Percentiles rank a stretch among this genome's conserved stretches.
These are phyloP conservation scores for Mycena pura DNA, from an alignment of 768 basidiomycete genomes.

Conservation along the genomic window DNA sequence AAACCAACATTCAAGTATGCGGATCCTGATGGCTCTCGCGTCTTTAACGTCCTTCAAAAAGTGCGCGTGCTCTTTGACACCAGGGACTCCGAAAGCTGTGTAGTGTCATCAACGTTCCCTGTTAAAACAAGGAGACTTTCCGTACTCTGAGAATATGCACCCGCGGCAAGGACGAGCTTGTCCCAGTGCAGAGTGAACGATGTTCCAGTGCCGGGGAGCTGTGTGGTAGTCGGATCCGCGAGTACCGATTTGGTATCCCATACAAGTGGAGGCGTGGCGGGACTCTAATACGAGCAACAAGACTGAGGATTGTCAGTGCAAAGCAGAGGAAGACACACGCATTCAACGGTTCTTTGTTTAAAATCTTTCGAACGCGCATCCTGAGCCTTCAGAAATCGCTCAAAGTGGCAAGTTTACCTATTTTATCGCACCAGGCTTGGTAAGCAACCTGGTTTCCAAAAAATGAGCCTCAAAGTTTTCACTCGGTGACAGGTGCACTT, in stretches of 20 bases:
- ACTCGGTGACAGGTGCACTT: conserved; percentile 24
- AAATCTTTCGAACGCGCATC: conserved; percentile 64
- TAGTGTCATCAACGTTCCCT: conserved; percentile 9
- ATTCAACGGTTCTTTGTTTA: conserved; percentile 60
- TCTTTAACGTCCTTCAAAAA: conserved; percentile 85
- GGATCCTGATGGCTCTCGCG: conserved; percentile 71
- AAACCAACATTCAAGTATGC: conserved; percentile 71
- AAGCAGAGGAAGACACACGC: conserved; percentile 49
- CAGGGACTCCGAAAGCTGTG: conserved; percentile 72
- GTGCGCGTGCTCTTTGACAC: conserved; percentile 81
- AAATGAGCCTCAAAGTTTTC: not conserved
- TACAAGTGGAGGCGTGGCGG: conserved; percentile 58
- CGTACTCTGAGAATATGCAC: conserved; percentile 85
- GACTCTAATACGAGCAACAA: conserved; percentile 58
- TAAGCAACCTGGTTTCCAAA: conserved; percentile 59
- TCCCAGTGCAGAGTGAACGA: conserved; percentile 74
- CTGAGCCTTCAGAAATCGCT: not conserved
- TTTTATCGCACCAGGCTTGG: conserved; percentile 80
- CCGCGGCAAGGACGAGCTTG: conserved; percentile 84
- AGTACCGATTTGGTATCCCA: conserved; percentile 32
- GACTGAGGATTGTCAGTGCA: not conserved
- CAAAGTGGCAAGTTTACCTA: conserved; percentile 48
- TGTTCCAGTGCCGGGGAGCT: conserved; percentile 32
- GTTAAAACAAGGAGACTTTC: not conserved
- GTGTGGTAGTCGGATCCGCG: conserved; percentile 13